Base-by-base conservation (phyloP, 225 moss, liverwort and hornwort genomes). In the Physcomitrium patens region DNA sequence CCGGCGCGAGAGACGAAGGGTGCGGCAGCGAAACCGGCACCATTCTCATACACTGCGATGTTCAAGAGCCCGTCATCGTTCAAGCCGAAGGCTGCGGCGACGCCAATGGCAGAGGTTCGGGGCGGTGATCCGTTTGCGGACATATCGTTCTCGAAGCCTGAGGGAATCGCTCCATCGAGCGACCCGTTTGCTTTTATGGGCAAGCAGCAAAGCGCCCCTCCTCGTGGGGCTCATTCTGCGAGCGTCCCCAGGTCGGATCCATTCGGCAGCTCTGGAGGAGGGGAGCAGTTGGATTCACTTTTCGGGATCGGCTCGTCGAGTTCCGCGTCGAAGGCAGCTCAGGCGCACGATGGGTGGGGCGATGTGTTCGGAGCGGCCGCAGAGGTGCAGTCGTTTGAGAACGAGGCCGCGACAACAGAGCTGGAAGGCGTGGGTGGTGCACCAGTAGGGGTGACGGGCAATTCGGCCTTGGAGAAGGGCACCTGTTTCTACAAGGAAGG, bases 341-440 rank as follows among this genome's bases (percentile, higher is more conserved):
- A 79, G 72, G 83, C 76, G 69, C 90, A 91, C 69, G 92, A 91
- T 69, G 89, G 87, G 14, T 94, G 94, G 94, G 89, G 92, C 82
- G 88, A 87, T 57, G 78, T 88, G 14, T 90, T 92, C 74, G 89
- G 91, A 53, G 76, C 81, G 9, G 89, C 81, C 65, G 76, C 76
- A 12, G 80, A 85, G 47, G 88, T 87, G 82, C 82, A 83, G 24
- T 87, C 84, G 19, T 92, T 90, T 15, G 84, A 75, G 46, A 89
- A 84, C 68, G 91, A 93, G 74, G 83, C 78, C 22, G 81, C 79
- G 47, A 99, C 97, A 2, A 99, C 94, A 46, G 97, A 99, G 73
- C 80, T 99, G 60, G 97, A 99, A 76, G 94, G 93, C 50, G 76
- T 99, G n/a, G 92, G 92, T 71, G 90, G 93, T 58, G 89, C 94